These are phyloP conservation scores for Suhomyces faveliae DNA, from an alignment of 805 yeast genomes.

Conservation along the genomic window DNA sequence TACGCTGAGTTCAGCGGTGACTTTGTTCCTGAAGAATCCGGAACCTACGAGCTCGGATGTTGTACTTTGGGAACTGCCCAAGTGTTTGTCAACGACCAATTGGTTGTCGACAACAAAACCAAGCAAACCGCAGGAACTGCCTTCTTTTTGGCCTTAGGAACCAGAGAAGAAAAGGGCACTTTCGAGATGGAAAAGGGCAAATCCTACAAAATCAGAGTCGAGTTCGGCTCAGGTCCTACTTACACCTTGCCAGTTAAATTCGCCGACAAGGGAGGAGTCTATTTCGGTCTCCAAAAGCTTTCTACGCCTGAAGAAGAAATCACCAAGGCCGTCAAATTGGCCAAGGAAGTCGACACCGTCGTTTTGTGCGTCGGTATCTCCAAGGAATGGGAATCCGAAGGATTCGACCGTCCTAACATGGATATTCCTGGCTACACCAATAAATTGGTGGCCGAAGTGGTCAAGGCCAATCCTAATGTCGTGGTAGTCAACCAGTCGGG, in stretches of 20 bases:
- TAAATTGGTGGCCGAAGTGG: constrained; percentile 44
- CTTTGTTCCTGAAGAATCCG: constrained; percentile 48
- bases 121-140: constrained; percentile 48
- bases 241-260: constrained; percentile 17
- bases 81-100: constrained; percentile 49
- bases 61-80: constrained; percentile 55
- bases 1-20: constrained; percentile 46
- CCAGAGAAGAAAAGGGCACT: constrained; percentile 47
- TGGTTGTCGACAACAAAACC: constrained; percentile 57
- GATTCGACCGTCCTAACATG: constrained; percentile 53
- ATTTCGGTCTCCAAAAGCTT: constrained; percentile 23
- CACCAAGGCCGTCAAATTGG: constrained; percentile 45
- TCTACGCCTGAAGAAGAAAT: constrained; percentile 22
- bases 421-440: constrained; percentile 50
- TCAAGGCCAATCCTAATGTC: constrained; percentile 48
- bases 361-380: constrained; percentile 51
- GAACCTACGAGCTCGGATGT: constrained; percentile 51
- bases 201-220: constrained; percentile 45
- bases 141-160: constrained; percentile 53
- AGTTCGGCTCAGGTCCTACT: constrained; percentile 52
- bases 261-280: constrained; percentile 23
- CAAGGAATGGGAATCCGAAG: constrained; percentile 60
- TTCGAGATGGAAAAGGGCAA: constrained; percentile 43
- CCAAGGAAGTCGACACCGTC: constrained; percentile 52
- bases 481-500: constrained; percentile 60